Evolutionary conservation across 2,329 filamentous ascomycete genomes (phyloP), one percentile per base, ranked within the genome.

Genomic region (Nemania sp.): DNA sequence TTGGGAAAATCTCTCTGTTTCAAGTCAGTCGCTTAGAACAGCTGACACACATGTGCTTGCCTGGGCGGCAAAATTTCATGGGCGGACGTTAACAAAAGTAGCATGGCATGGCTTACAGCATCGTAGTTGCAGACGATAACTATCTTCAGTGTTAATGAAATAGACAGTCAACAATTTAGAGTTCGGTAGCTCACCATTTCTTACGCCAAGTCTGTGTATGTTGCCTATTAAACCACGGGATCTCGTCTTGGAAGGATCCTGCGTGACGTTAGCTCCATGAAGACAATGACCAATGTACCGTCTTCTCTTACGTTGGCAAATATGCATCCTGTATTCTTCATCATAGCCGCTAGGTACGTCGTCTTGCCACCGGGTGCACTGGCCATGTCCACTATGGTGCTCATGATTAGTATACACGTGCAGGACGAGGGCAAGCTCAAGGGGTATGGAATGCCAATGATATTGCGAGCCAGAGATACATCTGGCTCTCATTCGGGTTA

Each of bases 141-240:
- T 59, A 17, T n/a, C 40, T 36, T 9, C 14, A 33, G 34, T 7
- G 12, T 5, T 2, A 9, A 22, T 59, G 49, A 59, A 45, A 20
- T 17, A 19, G 22, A 34, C 6, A 3, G 23, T 6, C 15, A 36
- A 28, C 3, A 30, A 14, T 3, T 20, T 24, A 14, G 19, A 14
- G 3, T 14, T 42, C 6, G 47, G 14, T 15, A 11, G 30, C 53
- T 46, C 54, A 59, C 56, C 56, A 75, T 99, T 99, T 71, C 90
- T 91, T 62, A 89, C 90, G 41, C 94, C 94, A 11, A 97, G 80
- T 70, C 94, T 90, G 76, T 97, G 93, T 59, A 97, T 90, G 77
- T 99, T 97, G 76, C 94, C 94, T 63, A 99, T 97, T 49, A 99
- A 79, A 88, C 91, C 94, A 77, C 97, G 97, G 44, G 92, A 84